Evolutionary conservation across 768 basidiomycete genomes (phyloP).

Genomic region (Trametes cubensis): DNA sequence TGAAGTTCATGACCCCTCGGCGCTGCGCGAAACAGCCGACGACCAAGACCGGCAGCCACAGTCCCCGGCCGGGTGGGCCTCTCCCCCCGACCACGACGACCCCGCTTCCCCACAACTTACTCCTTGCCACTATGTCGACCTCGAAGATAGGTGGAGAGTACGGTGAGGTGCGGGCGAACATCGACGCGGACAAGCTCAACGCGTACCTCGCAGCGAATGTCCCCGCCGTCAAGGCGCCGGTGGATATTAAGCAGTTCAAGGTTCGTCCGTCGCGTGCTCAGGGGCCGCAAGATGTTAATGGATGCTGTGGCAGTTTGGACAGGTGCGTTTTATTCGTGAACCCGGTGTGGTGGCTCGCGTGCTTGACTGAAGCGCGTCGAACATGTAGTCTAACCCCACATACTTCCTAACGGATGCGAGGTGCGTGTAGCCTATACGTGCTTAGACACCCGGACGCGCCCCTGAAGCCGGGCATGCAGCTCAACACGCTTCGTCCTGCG

Average conservation of each 20-base stretch:
- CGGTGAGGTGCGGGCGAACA: conserved; percentile 69
- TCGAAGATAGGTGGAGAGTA: conserved; percentile 72
- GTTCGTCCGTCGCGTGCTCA: conserved; percentile 40
- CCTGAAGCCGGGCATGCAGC: not conserved
- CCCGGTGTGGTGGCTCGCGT: not conserved
- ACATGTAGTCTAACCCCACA: conserved; percentile 85
- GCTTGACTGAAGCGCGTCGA: not conserved
- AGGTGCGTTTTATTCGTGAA: conserved; percentile 51
- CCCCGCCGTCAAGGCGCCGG: conserved; percentile 58
- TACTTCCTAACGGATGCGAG: conserved; percentile 85
- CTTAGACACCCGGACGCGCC: no score
- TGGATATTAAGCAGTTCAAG: conserved; percentile 91
- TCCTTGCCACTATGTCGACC: conserved; percentile 23
- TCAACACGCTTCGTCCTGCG: conserved; percentile 76
- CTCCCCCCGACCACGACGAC: not conserved
- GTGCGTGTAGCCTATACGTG: conserved; percentile 41
- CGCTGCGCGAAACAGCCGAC: no score
- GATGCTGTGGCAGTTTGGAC: conserved; percentile 67
- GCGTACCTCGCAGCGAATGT: conserved; percentile 63
- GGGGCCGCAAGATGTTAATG: not conserved
- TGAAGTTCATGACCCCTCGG: no score
- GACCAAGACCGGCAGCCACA: not conserved
- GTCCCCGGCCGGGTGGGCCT: conserved; percentile 3
- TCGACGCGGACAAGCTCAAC: conserved; percentile 67
- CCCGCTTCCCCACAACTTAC: not conserved